Base-by-base conservation (phyloP, 495 filamentous ascomycete genomes). In the Schizothecium vesticola region DNA sequence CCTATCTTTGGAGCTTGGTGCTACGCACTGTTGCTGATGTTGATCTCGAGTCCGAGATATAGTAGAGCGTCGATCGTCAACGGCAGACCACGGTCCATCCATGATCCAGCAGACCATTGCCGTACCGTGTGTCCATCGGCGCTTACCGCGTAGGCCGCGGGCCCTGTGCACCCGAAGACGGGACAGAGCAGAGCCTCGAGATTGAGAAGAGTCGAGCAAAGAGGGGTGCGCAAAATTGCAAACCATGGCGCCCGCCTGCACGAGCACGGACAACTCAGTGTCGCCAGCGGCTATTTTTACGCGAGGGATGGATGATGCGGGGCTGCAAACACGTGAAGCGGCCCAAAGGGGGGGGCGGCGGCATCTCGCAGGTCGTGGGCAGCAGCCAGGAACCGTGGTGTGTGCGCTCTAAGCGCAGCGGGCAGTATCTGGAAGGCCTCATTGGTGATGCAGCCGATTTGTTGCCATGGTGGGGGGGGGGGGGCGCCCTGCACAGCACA, bases 381-480 rank as follows among this genome's bases (percentile, higher is more conserved):
- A 51, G 43, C 36, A 43, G 36, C 43, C 43, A 51, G 29, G 61
- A 43, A 51, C 28, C 33, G 33, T 43, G 33, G 13, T 43, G 33
- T 3, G n/a, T 36, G 61, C 9, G 10, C 36, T 10, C 21, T 63
- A 61, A 61, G 59, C 61, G 61, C 61, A 36, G 11, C 33, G 29
- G 61, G 9, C 29, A 55, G 21, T 29, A 10, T 12, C 4, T 23
- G 43, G 1, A 22, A 21, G 13, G 25, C 16, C n/a, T 66, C 56
- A 72, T 70, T 72, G 70, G 70, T 22, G 57, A 36, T 28, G 22
- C 36, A 67, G 69, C 65, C 69, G 69, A 68, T 51, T 51, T 65
- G 33, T 36, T 63, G 63, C 56, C 43, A 13, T 28, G 59, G 51
- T 6, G 16, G 19, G 19, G 2, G 26, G 2, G 26, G 6, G 26